phyloP scores from a whole-genome alignment of 116 monocot species.

The Cymodocea nodosa region DNA sequence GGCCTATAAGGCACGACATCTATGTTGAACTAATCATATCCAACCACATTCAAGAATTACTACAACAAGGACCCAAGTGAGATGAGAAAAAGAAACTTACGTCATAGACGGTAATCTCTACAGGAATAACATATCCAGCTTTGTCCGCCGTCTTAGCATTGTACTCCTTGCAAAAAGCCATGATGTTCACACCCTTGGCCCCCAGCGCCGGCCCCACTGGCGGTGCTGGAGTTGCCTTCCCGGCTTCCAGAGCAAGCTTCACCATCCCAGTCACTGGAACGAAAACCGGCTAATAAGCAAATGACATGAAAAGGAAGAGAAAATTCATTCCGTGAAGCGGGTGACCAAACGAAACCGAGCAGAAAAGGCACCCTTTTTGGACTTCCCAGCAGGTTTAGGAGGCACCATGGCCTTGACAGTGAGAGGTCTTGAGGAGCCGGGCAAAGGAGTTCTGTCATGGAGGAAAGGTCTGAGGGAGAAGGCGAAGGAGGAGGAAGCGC shows the following conservation, averaged over 20 bases:
- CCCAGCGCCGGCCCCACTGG: conserved; percentile 90
- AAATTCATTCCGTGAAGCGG: neutral
- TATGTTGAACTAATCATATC: neutral
- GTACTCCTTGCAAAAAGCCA: conserved; percentile 97
- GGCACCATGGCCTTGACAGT: conserved; percentile 78
- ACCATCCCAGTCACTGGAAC: conserved; percentile 64
- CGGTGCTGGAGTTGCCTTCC: conserved; percentile 95
- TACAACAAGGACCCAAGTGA: neutral
- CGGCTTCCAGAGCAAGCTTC: conserved; percentile 87
- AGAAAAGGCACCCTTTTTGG: conserved; percentile 52
- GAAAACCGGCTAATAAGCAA: neutral
- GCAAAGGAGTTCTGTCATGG: conserved; percentile 3
- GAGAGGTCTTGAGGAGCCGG: conserved; percentile 17
- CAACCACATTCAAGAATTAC: neutral
- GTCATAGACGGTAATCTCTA: conserved; percentile 89
- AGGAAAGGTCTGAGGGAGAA: conserved; percentile 9
- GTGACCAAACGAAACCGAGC: neutral
- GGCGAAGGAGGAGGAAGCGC: conserved; percentile 3
- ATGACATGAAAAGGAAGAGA: neutral
- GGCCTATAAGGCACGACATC: neutral
- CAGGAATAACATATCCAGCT: conserved; percentile 84
- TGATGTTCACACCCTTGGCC: conserved; percentile 93
- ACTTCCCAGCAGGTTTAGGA: conserved; percentile 52
- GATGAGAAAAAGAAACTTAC: conserved; percentile 31
- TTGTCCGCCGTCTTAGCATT: conserved; percentile 93